Percentiles rank a stretch among this genome's conserved stretches.
Conservation (phyloP, 371 early-diverging fungal genomes). For the Mucor indicus region DNA sequence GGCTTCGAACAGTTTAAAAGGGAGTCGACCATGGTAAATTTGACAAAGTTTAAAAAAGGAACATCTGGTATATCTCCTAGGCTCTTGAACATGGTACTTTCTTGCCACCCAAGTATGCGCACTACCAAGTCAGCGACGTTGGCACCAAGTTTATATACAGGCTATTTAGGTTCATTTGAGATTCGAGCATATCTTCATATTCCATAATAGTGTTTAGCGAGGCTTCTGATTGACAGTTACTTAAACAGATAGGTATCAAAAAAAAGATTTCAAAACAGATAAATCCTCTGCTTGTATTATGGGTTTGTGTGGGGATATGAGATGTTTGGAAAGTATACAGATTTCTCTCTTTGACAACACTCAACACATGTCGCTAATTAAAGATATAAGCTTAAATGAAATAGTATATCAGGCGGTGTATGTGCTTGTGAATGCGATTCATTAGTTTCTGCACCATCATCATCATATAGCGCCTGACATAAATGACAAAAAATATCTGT, state of each 20-base stretch:
- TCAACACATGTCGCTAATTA: background rate
- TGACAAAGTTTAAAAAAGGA: constrained; percentile 10
- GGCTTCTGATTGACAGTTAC: constrained; percentile 8
- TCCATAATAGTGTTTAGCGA: constrained; percentile 2
- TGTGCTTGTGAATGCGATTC: constrained; percentile 1
- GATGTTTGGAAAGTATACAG: constrained; percentile 6
- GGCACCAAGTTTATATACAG: background rate
- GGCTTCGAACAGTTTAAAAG: constrained; percentile 7
- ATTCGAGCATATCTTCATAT: constrained; percentile 4
- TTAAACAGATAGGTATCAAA: constrained; percentile 11
- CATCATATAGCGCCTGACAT: constrained; percentile 1
- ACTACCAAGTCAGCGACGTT: background rate
- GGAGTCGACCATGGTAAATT: constrained; percentile 15
- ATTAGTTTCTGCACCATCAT: background rate
- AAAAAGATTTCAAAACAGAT: constrained; percentile 4
- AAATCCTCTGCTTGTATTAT: constrained; percentile 16
- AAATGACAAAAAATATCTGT: constrained; percentile 2
- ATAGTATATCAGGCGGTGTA: background rate
- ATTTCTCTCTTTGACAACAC: constrained; percentile 17
- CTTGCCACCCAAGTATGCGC: background rate
- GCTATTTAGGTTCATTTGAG: constrained; percentile 4
- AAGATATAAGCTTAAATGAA: background rate
- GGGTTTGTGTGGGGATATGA: constrained; percentile 16
- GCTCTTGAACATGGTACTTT: constrained; percentile 3
- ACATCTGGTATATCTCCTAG: constrained; percentile 5